A percentile compares a stretch with the other conserved stretches of the same genome.
Conservation (phyloP, 1,284 basidiomycete genomes). For the Apiotrichum gracile region DNA sequence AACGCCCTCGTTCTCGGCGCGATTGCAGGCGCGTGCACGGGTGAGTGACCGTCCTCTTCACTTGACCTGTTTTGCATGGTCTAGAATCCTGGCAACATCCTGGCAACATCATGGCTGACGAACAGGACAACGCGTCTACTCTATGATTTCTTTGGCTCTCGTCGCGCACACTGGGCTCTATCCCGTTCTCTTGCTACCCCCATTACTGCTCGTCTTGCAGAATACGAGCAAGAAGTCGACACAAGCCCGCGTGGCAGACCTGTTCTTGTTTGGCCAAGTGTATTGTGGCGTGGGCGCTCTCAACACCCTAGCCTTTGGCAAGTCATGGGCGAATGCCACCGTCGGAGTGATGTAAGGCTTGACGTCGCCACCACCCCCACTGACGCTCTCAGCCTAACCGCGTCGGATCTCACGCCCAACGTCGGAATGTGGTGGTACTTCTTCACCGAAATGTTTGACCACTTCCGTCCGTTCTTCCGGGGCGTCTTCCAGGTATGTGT, state of each 20-base stretch:
- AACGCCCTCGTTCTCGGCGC: constrained; percentile 63
- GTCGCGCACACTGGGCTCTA: constrained; percentile 66
- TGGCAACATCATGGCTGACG: too few relatives aligned
- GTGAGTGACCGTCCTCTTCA: too few relatives aligned
- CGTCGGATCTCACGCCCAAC: constrained; percentile 86
- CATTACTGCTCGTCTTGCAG: constrained; percentile 53
- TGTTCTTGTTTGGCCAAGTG: constrained; percentile 14
- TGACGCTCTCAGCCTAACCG: constrained; percentile 53
- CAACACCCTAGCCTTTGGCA: constrained; percentile 24
- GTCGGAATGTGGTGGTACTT: constrained; percentile 98
- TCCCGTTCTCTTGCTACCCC: constrained; percentile 61
- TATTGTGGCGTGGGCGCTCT: not conserved
- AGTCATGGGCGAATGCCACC: constrained; percentile 63
- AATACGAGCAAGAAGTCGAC: not conserved
- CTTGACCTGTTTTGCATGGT: not conserved
- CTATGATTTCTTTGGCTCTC: constrained; percentile 63
- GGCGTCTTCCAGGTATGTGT: constrained; percentile 78
- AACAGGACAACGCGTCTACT: constrained; percentile 55
- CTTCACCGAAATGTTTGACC: constrained; percentile 99
- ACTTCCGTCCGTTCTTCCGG: constrained; percentile 91
- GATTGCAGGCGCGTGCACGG: constrained; percentile 65
- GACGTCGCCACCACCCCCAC: not conserved
- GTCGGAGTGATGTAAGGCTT: constrained; percentile 74
- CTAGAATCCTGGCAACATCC: not conserved
- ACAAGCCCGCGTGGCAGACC: constrained; percentile 7